Percentiles rank a stretch among this genome's conserved stretches.
phyloP scores from a whole-genome alignment of 352 stramenopile genomes.

The Pythium grandisporangium region DNA sequence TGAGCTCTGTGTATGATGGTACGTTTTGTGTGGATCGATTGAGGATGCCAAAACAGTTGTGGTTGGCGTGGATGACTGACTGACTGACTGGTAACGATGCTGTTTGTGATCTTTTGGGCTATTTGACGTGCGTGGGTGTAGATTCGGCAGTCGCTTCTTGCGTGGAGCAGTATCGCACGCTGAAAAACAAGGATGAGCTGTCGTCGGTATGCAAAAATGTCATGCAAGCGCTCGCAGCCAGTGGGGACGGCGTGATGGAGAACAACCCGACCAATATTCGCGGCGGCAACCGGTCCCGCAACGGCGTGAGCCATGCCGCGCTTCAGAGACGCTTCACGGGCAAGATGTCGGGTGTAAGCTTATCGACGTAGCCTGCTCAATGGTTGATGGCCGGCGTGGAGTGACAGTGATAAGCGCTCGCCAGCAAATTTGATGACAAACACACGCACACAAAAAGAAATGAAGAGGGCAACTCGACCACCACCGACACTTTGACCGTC shows the following conservation, averaged over 20 bases:
- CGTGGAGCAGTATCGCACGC: constrained; percentile 53
- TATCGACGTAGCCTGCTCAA: constrained; percentile 42
- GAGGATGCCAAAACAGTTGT: too few relatives aligned
- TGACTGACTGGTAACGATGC: too few relatives aligned
- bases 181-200: constrained; percentile 81
- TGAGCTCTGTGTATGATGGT: constrained; percentile 3
- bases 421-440: too few relatives aligned
- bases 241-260: constrained; percentile 55
- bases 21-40: too few relatives aligned
- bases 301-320: constrained; percentile 62
- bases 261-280: constrained; percentile 60
- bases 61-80: too few relatives aligned
- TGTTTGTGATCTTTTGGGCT: neutral
- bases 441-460: too few relatives aligned
- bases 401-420: too few relatives aligned
- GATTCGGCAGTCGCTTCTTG: constrained; percentile 29
- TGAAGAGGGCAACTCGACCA: too few relatives aligned
- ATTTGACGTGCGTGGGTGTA: constrained; percentile 1
- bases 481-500: too few relatives aligned
- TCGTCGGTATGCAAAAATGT: constrained; percentile 62
- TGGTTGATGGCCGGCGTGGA: too few relatives aligned
- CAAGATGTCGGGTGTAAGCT: constrained; percentile 69
- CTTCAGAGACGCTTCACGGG: constrained; percentile 74
- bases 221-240: constrained; percentile 55
- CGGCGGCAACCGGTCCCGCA: constrained; percentile 43